phyloP scores from a whole-genome alignment of 2,329 filamentous ascomycete species.

The Neodidymelliopsis sp. region DNA sequence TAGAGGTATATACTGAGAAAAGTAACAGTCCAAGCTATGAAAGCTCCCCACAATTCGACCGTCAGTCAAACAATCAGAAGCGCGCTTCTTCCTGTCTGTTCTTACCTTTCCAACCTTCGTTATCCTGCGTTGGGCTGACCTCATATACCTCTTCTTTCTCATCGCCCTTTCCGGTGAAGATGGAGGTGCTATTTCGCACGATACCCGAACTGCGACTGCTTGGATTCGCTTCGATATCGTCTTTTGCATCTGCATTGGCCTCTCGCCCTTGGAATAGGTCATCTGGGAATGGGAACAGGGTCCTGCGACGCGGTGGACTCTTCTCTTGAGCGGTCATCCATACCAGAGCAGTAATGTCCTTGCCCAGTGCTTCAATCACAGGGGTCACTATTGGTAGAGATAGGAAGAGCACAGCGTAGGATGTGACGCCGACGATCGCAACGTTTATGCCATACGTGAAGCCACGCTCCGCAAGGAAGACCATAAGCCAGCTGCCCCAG shows the following conservation, averaged over 20 bases:
- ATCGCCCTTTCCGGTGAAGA: not conserved
- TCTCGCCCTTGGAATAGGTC: conserved; percentile 24
- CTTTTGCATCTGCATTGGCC: conserved; percentile 9
- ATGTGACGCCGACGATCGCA: conserved; percentile 46
- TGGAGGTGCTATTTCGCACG: not conserved
- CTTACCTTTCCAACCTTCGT: not conserved
- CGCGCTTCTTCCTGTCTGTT: not conserved
- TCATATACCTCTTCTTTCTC: conserved; percentile 2
- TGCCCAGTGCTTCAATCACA: conserved; percentile 50
- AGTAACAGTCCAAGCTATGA: too few species aligned
- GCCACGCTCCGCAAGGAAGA: conserved; percentile 40
- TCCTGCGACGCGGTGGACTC: conserved; percentile 41
- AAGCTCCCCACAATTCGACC: too few species aligned
- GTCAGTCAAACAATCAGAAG: too few species aligned
- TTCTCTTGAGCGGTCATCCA: conserved; percentile 49
- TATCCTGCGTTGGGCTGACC: not conserved
- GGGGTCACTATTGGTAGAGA: conserved; percentile 49
- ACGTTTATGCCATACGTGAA: conserved; percentile 47
- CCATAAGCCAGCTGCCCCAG: conserved; percentile 49
- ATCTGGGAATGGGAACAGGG: conserved; percentile 43
- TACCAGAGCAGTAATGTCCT: conserved; percentile 48
- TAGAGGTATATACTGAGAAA: too few species aligned
- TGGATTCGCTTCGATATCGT: conserved; percentile 15
- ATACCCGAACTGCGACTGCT: conserved; percentile 6
- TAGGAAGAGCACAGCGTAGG: conserved; percentile 45